These are phyloP conservation scores for Apiotrichum laibachii DNA, from an alignment of 1,284 basidiomycete genomes.

Conservation along the genomic window DNA sequence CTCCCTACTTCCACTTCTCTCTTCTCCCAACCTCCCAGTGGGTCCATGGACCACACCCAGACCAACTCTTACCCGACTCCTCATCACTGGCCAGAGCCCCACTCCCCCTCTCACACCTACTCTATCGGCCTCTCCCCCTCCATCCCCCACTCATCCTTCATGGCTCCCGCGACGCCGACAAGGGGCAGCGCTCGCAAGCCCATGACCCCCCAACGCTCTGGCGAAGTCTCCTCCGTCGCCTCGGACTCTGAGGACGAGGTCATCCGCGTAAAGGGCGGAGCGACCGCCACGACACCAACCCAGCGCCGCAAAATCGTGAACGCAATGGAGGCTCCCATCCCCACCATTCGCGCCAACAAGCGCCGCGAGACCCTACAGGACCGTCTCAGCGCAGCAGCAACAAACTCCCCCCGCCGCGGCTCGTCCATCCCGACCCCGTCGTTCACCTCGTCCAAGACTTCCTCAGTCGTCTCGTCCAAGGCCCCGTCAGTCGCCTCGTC, in stretches of 20 bases:
- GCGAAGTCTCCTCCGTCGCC: constrained; percentile 5
- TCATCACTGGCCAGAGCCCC: background rate
- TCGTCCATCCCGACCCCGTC: constrained; percentile 6
- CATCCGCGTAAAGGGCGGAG: background rate
- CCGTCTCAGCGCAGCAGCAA: constrained; percentile 22
- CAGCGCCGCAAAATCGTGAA: constrained; percentile 23
- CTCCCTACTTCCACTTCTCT: too few relatives aligned
- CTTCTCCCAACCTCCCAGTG: too few relatives aligned
- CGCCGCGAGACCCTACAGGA: constrained; percentile 34
- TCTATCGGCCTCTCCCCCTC: constrained; percentile 12
- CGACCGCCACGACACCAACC: constrained; percentile 5
- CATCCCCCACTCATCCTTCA: constrained; percentile 8
- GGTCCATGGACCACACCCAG: constrained; percentile 1
- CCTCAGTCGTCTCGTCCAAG: background rate
- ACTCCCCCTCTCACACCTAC: constrained; percentile 11
- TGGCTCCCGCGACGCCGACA: constrained; percentile 2
- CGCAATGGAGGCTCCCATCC: constrained; percentile 15
- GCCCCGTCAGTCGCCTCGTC: too few relatives aligned
- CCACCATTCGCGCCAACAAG: constrained; percentile 12
- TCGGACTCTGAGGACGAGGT: constrained; percentile 11
- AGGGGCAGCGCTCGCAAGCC: background rate
- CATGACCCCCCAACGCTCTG: background rate
- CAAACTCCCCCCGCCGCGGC: constrained; percentile 4
- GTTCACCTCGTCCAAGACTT: background rate
- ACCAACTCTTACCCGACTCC: background rate